phyloP scores from a whole-genome alignment of 2,329 filamentous ascomycete species.

The Cylindrodendrum hubeiense region DNA sequence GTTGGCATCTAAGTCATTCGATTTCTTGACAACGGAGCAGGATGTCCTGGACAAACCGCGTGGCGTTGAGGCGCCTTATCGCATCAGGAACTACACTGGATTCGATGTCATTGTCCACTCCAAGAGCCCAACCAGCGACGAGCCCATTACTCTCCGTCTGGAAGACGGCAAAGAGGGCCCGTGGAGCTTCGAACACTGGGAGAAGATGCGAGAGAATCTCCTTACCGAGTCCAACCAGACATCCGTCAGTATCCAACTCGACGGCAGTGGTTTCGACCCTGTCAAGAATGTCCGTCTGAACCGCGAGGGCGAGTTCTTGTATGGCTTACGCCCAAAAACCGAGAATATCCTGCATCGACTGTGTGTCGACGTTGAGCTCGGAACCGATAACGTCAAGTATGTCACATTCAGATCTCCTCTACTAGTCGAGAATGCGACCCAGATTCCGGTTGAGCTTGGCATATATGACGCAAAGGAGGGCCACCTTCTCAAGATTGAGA shows the following conservation, averaged over 20 bases:
- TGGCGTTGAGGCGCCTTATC: constrained; percentile 90
- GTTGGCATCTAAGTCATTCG: constrained; percentile 90
- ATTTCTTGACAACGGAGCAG: constrained; percentile 86
- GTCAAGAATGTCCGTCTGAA: constrained; percentile 90
- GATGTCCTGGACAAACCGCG: constrained; percentile 95
- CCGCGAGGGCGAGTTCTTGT: constrained; percentile 93
- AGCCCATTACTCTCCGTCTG: constrained; percentile 80
- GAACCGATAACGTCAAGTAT: constrained; percentile 97
- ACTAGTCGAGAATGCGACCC: constrained; percentile 93
- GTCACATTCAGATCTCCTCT: constrained; percentile 95
- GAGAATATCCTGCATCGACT: constrained; percentile 89
- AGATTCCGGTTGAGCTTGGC: constrained; percentile 94
- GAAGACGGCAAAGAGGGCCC: constrained; percentile 91
- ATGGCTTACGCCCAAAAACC: constrained; percentile 88
- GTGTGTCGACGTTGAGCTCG: constrained; percentile 90
- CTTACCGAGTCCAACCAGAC: constrained; percentile 85
- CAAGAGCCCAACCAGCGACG: constrained; percentile 74
- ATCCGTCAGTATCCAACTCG: constrained; percentile 84
- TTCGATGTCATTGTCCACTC: constrained; percentile 90
- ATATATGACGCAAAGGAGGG: constrained; percentile 90
- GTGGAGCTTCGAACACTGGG: constrained; percentile 98
- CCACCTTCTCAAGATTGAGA: constrained; percentile 96
- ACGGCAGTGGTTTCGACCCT: constrained; percentile 93
- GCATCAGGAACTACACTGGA: constrained; percentile 94
- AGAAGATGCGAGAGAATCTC: constrained; percentile 94